Conservation (phyloP, 768 basidiomycete genomes). For the Trametes cinnabarina region DNA sequence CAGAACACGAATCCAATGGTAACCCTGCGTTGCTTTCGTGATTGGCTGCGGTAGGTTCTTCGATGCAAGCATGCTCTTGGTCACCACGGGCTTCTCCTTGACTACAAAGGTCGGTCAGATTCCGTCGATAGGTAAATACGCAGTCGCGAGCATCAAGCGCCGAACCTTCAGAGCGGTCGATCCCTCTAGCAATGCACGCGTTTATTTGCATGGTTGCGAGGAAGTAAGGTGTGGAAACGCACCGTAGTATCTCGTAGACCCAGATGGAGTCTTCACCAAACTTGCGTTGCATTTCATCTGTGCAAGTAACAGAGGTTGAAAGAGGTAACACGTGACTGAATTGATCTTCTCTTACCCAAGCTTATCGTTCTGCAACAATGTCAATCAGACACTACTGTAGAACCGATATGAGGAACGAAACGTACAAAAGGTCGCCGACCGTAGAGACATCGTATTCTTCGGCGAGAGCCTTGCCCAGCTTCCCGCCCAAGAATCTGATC, state of each 20-base stretch:
- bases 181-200: no score
- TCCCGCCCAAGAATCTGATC: constrained; percentile 95
- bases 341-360: constrained; percentile 42
- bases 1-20: constrained; percentile 89
- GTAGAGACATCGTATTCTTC: constrained; percentile 86
- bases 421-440: constrained; percentile 88
- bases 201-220: no score
- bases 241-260: constrained; percentile 92
- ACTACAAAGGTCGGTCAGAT: constrained; percentile 46
- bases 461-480: constrained; percentile 84
- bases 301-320: constrained; percentile 50
- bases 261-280: constrained; percentile 84
- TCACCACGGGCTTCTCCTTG: constrained; percentile 74
- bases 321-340: constrained; percentile 17
- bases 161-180: constrained; percentile 85
- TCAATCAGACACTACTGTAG: neutral
- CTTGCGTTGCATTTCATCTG: constrained; percentile 76
- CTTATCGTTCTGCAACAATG: constrained; percentile 48
- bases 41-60: constrained; percentile 88
- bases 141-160: neutral
- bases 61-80: constrained; percentile 94
- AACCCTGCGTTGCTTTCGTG: constrained; percentile 68
- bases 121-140: neutral
- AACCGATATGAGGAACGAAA: constrained; percentile 4
- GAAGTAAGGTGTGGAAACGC: no score